A percentile compares a stretch with the other conserved stretches of the same genome.
Evolutionary conservation across 495 filamentous ascomycete genomes (phyloP).

Genomic region (Pseudomonodictys pantanalensis): DNA sequence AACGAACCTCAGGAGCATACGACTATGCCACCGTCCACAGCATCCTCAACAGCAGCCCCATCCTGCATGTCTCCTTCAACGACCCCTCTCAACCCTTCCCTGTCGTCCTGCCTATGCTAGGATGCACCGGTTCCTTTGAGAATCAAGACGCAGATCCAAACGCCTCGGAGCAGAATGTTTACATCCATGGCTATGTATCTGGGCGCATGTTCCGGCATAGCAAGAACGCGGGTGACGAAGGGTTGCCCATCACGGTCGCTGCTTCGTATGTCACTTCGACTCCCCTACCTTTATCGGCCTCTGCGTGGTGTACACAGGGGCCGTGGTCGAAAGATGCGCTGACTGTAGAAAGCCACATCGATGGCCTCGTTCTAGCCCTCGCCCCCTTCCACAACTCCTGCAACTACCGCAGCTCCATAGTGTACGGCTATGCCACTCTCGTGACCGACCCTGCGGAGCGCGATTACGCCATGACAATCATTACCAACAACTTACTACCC

Average conservation of each 20-base stretch:
- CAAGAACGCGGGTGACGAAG: conserved; percentile 25
- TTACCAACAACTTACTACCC: conserved; percentile 71
- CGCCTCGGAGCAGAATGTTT: conserved; percentile 69
- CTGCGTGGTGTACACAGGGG: too few relatives aligned
- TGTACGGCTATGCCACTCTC: conserved; percentile 71
- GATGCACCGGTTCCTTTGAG: conserved; percentile 70
- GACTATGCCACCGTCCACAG: conserved; percentile 73
- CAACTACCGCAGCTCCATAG: conserved; percentile 80
- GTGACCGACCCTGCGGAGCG: conserved; percentile 68
- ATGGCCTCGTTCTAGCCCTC: conserved; percentile 66
- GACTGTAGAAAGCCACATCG: conserved; percentile 43
- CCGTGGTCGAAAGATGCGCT: background rate
- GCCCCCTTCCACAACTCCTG: conserved; percentile 74
- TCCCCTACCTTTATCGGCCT: too few relatives aligned
- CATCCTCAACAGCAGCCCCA: conserved; percentile 62
- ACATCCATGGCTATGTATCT: conserved; percentile 83
- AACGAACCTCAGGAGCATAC: conserved; percentile 46
- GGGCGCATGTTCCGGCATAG: conserved; percentile 70
- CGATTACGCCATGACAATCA: conserved; percentile 74
- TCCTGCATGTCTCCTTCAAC: conserved; percentile 62
- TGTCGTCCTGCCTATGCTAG: conserved; percentile 80
- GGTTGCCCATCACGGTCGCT: conserved; percentile 20
- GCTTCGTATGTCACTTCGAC: conserved; percentile 4
- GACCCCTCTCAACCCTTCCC: conserved; percentile 60
- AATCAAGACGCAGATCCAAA: conserved; percentile 45